Evolutionary conservation across 1,139 yeast genomes (phyloP).

Genomic region (Pneumocystis carinii): DNA sequence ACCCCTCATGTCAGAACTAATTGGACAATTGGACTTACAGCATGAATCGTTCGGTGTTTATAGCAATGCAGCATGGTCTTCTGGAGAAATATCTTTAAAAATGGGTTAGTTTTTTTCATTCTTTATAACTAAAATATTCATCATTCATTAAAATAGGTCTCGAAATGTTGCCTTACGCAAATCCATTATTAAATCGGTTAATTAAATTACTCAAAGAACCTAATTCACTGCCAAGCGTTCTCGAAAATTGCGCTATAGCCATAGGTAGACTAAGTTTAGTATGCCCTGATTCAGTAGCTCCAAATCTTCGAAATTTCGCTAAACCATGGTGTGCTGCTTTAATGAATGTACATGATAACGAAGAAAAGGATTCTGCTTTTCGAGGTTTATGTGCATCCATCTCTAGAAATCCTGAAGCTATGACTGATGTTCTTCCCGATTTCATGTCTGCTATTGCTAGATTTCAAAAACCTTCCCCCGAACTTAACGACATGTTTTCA

Average conservation of each 20-base stretch:
- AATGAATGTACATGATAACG: slow-evolving; percentile 51
- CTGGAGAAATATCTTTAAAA: slow-evolving; percentile 71
- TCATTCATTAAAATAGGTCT: background rate
- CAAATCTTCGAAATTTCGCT: slow-evolving; percentile 43
- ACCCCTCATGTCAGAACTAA: slow-evolving; percentile 45
- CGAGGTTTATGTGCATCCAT: slow-evolving; percentile 59
- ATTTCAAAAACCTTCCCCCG: slow-evolving; percentile 33
- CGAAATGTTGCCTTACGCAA: slow-evolving; percentile 45
- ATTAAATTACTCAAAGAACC: slow-evolving; percentile 46
- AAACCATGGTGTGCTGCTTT: slow-evolving; percentile 54
- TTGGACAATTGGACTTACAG: slow-evolving; percentile 44
- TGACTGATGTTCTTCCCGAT: slow-evolving; percentile 37
- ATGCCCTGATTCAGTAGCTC: slow-evolving; percentile 45
- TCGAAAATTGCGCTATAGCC: slow-evolving; percentile 86
- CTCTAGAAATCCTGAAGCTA: slow-evolving; percentile 51
- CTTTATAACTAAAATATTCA: background rate
- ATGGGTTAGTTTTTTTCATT: slow-evolving; percentile 22
- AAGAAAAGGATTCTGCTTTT: slow-evolving; percentile 68
- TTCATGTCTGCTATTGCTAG: slow-evolving; percentile 52
- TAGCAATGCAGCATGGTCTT: slow-evolving; percentile 87
- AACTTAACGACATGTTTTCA: slow-evolving; percentile 21
- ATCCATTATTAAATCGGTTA: slow-evolving; percentile 44
- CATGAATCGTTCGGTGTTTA: slow-evolving; percentile 45
- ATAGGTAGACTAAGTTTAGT: slow-evolving; percentile 73
- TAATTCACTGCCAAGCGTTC: slow-evolving; percentile 38